A percentile compares a stretch with the other conserved stretches of the same genome.
Conservation (phyloP, 164 flowering plant genomes). For the Liriodendron chinense region DNA sequence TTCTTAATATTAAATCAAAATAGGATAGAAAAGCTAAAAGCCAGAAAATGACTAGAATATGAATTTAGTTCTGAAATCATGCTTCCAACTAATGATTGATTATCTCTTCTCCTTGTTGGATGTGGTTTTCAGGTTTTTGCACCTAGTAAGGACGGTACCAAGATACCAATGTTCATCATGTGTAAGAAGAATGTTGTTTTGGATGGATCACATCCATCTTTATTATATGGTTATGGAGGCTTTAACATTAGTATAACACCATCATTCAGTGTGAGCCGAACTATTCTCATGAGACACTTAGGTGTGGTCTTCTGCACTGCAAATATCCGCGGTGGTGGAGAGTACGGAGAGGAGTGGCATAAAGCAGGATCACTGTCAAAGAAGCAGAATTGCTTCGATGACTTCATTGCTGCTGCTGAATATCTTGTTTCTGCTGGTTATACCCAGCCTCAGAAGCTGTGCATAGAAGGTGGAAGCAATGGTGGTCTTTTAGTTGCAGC, state of each 20-base stretch:
- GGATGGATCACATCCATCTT: conserved; percentile 92
- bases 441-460: conserved; percentile 73
- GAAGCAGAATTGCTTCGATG: conserved; percentile 98
- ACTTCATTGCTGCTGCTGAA: conserved; percentile 86
- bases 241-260: conserved; percentile 93
- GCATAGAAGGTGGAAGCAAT: conserved; percentile 99
- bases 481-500: conserved; percentile 97
- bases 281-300: conserved; percentile 65
- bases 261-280: conserved; percentile 67
- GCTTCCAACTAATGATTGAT: not conserved
- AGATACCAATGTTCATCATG: conserved; percentile 86
- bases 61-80: not conserved
- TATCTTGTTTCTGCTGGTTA: conserved; percentile 87
- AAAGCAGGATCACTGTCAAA: conserved; percentile 86
- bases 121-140: conserved; percentile 63
- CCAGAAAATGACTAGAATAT: no score
- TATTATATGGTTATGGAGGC: conserved; percentile 95
- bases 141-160: conserved; percentile 88
- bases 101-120: not conserved
- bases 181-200: conserved; percentile 61
- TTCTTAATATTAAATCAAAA: no score
- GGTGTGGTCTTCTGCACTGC: conserved; percentile 84
- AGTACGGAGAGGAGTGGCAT: conserved; percentile 99
- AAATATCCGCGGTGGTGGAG: conserved; percentile 99
- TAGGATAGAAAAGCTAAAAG: no score